Base-by-base conservation (phyloP, 768 basidiomycete species). In the Leccinellum rugosiceps region DNA sequence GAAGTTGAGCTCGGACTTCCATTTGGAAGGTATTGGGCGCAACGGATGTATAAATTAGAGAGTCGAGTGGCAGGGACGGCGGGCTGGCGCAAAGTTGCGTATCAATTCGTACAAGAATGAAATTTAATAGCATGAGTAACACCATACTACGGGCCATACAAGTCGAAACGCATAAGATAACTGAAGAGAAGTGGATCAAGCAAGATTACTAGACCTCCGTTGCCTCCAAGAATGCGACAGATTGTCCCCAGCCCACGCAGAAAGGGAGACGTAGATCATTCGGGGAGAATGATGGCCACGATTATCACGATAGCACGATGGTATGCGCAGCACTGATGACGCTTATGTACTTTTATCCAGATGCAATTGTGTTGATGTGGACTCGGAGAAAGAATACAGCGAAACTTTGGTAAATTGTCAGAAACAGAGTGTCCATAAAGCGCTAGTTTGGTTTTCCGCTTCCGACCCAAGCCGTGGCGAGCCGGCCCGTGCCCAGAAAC, bases 361-460 rank as follows among this genome's bases (percentile, higher is more conserved):
- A 41, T 30, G 26, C 11, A 9, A 44, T 52, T 41, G 49, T 21
- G 21, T 58, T 25, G 30, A 28, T 31, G 50, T 14, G 26, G 26
- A 26, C n/a, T n/a, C n/a, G 26, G 52, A 45, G 58, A 41, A 58
- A 63, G 25, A 48, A 49, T 13, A 50, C 21, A 31, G 23, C 28
- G 25, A 58, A 50, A 49, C 19, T n/a, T n/a, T 43, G 19, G 41
- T 31, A 53, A 32, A 49, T 57, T 23, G 50, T 50, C 47, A 38
- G 61, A 55, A 67, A 60, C 6, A 15, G 17, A 59, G 44, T 28
- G 51, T 46, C 43, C 26, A 41, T 45, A 15, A 21, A 14, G 21
- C 34, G 51, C 30, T 46, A 44, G 47, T 38, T 28, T 35, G 56
- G 52, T 59, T 68, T 70, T 61, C 63, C 63, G 63, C 59, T 60